Evolutionary conservation across 345 rosid species (phyloP), one percentile per base, ranked within the genome.

Genomic region (Stellera chamaejasme): DNA sequence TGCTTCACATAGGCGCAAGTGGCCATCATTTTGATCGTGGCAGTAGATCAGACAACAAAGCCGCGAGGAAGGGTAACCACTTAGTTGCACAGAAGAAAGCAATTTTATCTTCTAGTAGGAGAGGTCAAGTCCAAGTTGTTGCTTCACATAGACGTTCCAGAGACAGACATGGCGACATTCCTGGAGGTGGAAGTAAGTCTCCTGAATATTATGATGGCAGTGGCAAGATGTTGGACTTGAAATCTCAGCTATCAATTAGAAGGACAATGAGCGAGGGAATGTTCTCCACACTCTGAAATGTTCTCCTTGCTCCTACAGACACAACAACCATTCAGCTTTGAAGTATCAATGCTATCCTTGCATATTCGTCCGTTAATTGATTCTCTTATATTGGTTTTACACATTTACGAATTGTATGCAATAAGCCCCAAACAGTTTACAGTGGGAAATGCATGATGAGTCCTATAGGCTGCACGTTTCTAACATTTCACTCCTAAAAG

Each of bases 181-280:
- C 76, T 57, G 32, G 70, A 13, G 62, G 56, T 36, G 86, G 91
- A 72, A 74, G 61, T 27, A 86, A 73, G 62, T 56, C 48, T 60
- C 81, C 74, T 36, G 60, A 78, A 49, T 53, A 75, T 45, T 51
- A 69, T 55, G 93, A 80, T 65, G 47, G 67, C 32, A 59, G 72
- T 44, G 77, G 65, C 71, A 89, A 75, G 58, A 47, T 83, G 53
- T 64, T 74, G 39, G 76, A 60, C 59, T 62, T 78, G 23, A 80
- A 60, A 66, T 59, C 79, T 3, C 87, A 79, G 67, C 69, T 70
- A 45, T 70, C 88, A 4, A 81, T 93, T 61, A 70, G 81, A 48
- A 80, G 82, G 69, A 87, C 80, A 43, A 83, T 68, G 63, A 93
- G 96, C 55, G 99, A 84, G 69, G 99, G 90, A 62, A 75, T 69